Percentiles rank a stretch among this genome's conserved stretches.
These are phyloP conservation scores for Amaranthus palmeri DNA, from an alignment of 148 eudicot species.

Conservation along the genomic window DNA sequence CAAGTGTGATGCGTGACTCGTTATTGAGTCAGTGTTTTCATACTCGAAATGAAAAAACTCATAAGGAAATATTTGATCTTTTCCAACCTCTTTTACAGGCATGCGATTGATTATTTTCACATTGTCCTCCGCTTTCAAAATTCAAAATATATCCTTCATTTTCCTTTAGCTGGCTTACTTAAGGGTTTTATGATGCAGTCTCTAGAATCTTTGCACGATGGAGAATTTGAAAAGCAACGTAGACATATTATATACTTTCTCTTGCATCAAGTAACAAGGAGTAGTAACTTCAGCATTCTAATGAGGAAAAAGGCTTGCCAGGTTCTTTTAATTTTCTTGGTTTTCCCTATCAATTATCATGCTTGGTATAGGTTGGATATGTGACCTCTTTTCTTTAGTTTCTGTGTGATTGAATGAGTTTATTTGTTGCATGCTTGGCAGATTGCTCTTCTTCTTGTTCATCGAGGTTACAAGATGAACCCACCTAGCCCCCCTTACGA, in stretches of 20 bases:
- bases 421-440: slow-evolving; percentile 36
- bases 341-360: not conserved
- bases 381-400: not conserved
- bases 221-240: slow-evolving; percentile 92
- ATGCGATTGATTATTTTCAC: slow-evolving; percentile 27
- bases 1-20: slow-evolving; percentile 90
- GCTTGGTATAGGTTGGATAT: slow-evolving; percentile 9
- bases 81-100: slow-evolving; percentile 88
- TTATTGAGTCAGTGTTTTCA: slow-evolving; percentile 95
- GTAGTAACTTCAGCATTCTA: slow-evolving; percentile 87
- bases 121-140: slow-evolving; percentile 8
- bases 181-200: slow-evolving; percentile 46
- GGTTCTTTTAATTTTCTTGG: slow-evolving; percentile 33
- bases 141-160: not conserved
- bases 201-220: slow-evolving; percentile 95
- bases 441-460: slow-evolving; percentile 87
- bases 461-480: slow-evolving; percentile 88
- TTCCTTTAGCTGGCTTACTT: slow-evolving; percentile 20
- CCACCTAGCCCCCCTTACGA: slow-evolving; percentile 97
- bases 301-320: slow-evolving; percentile 97
- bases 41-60: slow-evolving; percentile 88
- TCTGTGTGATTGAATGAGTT: slow-evolving; percentile 12
- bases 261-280: slow-evolving; percentile 92
- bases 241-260: slow-evolving; percentile 83
- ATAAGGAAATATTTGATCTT: slow-evolving; percentile 95